A percentile compares a stretch with the other conserved stretches of the same genome.
phyloP scores from a whole-genome alignment of 2,329 filamentous ascomycete genomes.

The Aspergillus ruber region DNA sequence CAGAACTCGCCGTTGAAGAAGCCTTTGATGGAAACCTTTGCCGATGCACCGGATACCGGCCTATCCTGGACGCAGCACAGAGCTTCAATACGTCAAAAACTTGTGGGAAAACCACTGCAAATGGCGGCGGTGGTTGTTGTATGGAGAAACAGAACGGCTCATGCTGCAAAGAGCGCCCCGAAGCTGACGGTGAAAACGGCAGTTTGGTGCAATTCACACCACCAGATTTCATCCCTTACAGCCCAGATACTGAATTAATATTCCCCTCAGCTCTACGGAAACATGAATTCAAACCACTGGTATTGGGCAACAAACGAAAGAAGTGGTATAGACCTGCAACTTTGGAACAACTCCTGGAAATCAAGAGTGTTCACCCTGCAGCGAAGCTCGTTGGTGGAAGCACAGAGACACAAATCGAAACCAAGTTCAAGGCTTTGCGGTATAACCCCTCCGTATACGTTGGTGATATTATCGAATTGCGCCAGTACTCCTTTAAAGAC shows the following conservation, averaged over 20 bases:
- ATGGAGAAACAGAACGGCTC: conserved; percentile 60
- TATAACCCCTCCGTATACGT: conserved; percentile 80
- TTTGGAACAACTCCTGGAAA: conserved; percentile 70
- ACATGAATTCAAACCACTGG: conserved; percentile 66
- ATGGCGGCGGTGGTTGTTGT: conserved; percentile 62
- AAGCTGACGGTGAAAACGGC: conserved; percentile 30
- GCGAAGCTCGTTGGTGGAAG: conserved; percentile 85
- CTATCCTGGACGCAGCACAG: conserved; percentile 79
- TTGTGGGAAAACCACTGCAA: conserved; percentile 51
- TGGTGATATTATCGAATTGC: conserved; percentile 48
- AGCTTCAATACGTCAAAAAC: conserved; percentile 54
- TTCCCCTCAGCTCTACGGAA: conserved; percentile 74
- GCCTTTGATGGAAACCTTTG: conserved; percentile 79
- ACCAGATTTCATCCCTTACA: conserved; percentile 86
- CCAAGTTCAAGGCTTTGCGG: conserved; percentile 82
- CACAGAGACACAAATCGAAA: conserved; percentile 86
- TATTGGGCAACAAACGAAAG: conserved; percentile 82
- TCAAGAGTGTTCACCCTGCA: conserved; percentile 69
- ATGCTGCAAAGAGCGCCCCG: conserved; percentile 63
- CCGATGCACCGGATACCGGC: conserved; percentile 78
- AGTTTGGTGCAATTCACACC: conserved; percentile 61
- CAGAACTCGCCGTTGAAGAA: conserved; percentile 63
- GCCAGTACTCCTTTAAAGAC: conserved; percentile 66
- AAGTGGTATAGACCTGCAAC: conserved; percentile 77
- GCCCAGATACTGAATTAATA: conserved; percentile 79